These are phyloP conservation scores for Dactylellina cionopaga DNA, from an alignment of 2,329 filamentous ascomycete species.

Conservation along the genomic window DNA sequence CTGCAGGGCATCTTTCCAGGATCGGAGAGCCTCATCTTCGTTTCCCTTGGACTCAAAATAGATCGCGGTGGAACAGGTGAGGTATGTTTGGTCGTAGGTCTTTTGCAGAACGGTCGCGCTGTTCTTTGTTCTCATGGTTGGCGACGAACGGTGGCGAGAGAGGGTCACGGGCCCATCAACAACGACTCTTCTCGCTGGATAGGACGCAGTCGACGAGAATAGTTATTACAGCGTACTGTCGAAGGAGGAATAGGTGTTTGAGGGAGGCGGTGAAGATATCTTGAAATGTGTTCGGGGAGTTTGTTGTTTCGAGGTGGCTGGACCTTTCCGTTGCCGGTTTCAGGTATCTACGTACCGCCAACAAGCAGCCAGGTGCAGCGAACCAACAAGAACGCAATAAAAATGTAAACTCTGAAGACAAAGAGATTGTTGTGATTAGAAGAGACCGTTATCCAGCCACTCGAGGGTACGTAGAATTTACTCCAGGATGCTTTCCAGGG, in stretches of 20 bases:
- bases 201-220: not conserved
- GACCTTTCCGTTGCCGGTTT: conserved; percentile 32
- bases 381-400: too few species aligned
- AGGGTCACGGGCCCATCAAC: conserved; percentile 27
- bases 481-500: not conserved
- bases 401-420: too few species aligned
- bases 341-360: not conserved
- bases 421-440: too few species aligned
- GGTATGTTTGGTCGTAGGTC: conserved; percentile 95
- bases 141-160: not conserved
- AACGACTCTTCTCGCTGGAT: not conserved
- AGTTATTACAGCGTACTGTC: not conserved
- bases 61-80: conserved; percentile 92
- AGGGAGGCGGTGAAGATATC: not conserved
- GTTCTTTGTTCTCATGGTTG: conserved; percentile 67
- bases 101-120: conserved; percentile 82
- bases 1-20: conserved; percentile 88
- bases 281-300: not conserved
- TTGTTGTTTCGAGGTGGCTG: conserved; percentile 49
- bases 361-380: too few species aligned
- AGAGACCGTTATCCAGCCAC: not conserved
- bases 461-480: not conserved
- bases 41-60: conserved; percentile 93
- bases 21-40: conserved; percentile 86
- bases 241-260: not conserved